Base-by-base conservation (phyloP, 2,329 filamentous ascomycete genomes). In the Teratosphaeria zuluensis region DNA sequence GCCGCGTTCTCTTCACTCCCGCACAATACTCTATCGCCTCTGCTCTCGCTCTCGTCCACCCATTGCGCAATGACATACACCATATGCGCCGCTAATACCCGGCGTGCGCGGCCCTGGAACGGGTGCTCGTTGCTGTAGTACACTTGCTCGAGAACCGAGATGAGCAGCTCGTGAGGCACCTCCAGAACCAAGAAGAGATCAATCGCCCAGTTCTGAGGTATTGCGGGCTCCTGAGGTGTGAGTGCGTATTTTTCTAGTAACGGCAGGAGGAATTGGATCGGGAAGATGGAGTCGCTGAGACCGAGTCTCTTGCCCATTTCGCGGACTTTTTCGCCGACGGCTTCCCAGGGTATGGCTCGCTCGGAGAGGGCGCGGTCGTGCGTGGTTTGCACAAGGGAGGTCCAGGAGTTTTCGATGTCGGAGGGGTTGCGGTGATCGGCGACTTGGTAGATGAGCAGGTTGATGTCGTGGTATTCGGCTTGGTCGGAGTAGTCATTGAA, bases 401-500 rank as follows among this genome's bases (percentile, higher is more conserved):
- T 81, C 94, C 94, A 99, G 3, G 90, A 95, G 48, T 86, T 81
- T 57, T 83, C 81, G 67, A 99, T 94, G 62, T 94, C 89, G 51
- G 89, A 85, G 1, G 90, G 81, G 68, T 92, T 95, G 66, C 92
- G 88, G 77, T 95, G 90, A 73, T 97, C 91, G 53, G 92, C 92
- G 1, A 88, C 84, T 72, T 95, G 88, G 77, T 92, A 97, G 68
- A 99, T 96, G 60, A 92, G 81, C 8, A 99, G 83, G 70, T 90
- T 96, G 55, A 99, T 83, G 71, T 97, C 94, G 75, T 91, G 92
- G 79, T 99, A 99, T 55, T 85, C 87, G 1, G 90, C 94, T 68
- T 90, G 87, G 69, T 96, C 92, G 58, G 92, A 90, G 68, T 91
- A 99, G 63, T 85, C 79, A 71, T 97, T 95, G 77, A 90, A 99